Evolutionary conservation across 2,329 filamentous ascomycete genomes (phyloP).

Genomic region (Colletotrichum tropicale): DNA sequence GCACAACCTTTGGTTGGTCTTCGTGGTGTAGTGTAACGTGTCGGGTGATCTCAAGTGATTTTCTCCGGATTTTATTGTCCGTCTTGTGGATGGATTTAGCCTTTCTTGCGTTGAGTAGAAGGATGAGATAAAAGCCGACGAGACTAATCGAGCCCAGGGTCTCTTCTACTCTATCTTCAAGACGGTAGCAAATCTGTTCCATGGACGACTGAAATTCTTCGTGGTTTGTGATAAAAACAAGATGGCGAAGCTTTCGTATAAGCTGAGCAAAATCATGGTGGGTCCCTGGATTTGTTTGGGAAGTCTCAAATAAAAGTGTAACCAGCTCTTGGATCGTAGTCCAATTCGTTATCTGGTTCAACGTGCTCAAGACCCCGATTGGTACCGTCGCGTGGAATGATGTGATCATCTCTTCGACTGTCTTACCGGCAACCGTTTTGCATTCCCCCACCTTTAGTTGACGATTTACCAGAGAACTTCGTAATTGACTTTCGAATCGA

Average conservation of each 20-base stretch:
- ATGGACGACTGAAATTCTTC: not conserved
- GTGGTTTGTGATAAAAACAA: not conserved
- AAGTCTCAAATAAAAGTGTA: not conserved
- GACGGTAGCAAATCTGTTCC: not conserved
- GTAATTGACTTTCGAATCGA: not conserved
- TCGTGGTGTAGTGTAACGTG: not conserved
- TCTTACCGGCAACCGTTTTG: not conserved
- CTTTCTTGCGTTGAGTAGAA: conserved; percentile 1
- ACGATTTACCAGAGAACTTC: not conserved
- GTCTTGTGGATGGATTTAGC: not conserved
- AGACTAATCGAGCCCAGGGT: not conserved
- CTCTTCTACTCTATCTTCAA: not conserved
- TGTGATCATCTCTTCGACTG: not conserved
- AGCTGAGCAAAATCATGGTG: not conserved
- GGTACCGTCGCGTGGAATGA: not conserved
- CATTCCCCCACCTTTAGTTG: not conserved
- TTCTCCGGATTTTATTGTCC: not conserved
- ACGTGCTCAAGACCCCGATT: not conserved
- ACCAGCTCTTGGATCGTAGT: not conserved
- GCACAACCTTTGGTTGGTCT: not conserved
- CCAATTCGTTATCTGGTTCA: conserved; percentile 1
- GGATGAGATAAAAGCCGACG: not conserved
- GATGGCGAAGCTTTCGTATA: not conserved
- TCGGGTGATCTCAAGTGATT: not conserved
- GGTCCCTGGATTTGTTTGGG: not conserved